Evolutionary conservation across 257 asterid species (phyloP).

Genomic region (Haberlea rhodopensis): DNA sequence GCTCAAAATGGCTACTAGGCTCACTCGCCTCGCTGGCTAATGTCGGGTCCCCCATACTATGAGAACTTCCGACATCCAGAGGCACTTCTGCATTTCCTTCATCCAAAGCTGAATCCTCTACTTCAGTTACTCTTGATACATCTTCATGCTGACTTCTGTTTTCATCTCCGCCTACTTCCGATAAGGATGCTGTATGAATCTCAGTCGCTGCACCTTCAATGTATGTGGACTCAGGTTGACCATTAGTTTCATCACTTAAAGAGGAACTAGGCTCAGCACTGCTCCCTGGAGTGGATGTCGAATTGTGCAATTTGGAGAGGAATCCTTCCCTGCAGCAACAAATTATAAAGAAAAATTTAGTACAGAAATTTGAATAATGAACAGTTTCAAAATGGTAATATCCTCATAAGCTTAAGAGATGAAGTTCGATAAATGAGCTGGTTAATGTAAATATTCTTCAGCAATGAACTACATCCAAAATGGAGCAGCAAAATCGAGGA

Average conservation of each 20-base stretch:
- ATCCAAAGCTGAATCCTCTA: conserved; percentile 24
- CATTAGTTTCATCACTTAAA: conserved; percentile 30
- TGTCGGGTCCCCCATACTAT: conserved; percentile 28
- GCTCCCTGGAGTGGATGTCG: conserved; percentile 34
- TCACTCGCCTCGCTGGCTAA: conserved; percentile 31
- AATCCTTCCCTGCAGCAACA: conserved; percentile 73
- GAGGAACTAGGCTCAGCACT: conserved; percentile 32
- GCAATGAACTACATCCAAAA: neutral
- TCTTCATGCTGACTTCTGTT: conserved; percentile 20
- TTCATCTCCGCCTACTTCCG: conserved; percentile 26
- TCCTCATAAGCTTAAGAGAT: neutral
- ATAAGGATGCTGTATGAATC: conserved; percentile 19
- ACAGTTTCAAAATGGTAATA: neutral
- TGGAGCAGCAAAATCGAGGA: neutral
- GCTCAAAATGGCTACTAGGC: conserved; percentile 30
- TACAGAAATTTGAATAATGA: neutral
- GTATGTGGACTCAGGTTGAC: conserved; percentile 34
- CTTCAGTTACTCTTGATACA: conserved; percentile 27
- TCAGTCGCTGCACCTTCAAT: conserved; percentile 34
- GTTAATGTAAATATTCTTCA: neutral
- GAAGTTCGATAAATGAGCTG: neutral
- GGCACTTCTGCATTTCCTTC: conserved; percentile 28
- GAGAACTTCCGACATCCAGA: conserved; percentile 27
- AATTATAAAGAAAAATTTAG: too few relatives aligned
- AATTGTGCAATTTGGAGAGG: conserved; percentile 57